Percentiles rank a stretch among this genome's conserved stretches.
Evolutionary conservation across 2,329 filamentous ascomycete species (phyloP).

Genomic region (Penicillium sp.): DNA sequence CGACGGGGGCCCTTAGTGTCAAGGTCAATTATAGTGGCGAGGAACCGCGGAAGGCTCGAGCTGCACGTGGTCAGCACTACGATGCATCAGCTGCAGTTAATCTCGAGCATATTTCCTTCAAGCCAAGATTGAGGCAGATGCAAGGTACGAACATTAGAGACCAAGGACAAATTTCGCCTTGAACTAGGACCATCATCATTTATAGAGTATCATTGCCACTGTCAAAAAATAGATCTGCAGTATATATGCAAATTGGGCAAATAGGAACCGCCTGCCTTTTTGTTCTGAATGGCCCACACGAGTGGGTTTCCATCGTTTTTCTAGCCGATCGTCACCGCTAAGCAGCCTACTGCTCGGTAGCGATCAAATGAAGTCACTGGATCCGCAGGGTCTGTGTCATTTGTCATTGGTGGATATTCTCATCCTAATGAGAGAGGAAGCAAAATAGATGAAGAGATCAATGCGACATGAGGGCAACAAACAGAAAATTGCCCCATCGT

Average conservation of each 20-base stretch:
- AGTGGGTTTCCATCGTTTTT: conserved; percentile 3
- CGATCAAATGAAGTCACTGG: not conserved
- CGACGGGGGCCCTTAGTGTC: not conserved
- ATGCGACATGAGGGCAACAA: too few relatives aligned
- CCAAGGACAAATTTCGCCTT: not conserved
- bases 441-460: not conserved
- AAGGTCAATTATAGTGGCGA: not conserved
- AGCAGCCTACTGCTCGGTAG: not conserved
- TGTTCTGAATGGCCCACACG: not conserved
- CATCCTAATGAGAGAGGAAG: not conserved
- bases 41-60: not conserved
- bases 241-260: not conserved
- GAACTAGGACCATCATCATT: not conserved
- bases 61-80: not conserved
- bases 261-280: not conserved
- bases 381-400: not conserved
- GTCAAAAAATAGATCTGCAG: not conserved
- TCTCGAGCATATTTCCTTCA: not conserved
- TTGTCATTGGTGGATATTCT: not conserved
- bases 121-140: not conserved
- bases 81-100: not conserved
- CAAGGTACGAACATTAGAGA: not conserved
- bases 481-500: not conserved
- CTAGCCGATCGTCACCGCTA: not conserved
- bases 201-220: not conserved